These are phyloP conservation scores for Gracilaria vermiculophylla DNA, from an alignment of 23 red algal genomes.

Conservation along the genomic window DNA sequence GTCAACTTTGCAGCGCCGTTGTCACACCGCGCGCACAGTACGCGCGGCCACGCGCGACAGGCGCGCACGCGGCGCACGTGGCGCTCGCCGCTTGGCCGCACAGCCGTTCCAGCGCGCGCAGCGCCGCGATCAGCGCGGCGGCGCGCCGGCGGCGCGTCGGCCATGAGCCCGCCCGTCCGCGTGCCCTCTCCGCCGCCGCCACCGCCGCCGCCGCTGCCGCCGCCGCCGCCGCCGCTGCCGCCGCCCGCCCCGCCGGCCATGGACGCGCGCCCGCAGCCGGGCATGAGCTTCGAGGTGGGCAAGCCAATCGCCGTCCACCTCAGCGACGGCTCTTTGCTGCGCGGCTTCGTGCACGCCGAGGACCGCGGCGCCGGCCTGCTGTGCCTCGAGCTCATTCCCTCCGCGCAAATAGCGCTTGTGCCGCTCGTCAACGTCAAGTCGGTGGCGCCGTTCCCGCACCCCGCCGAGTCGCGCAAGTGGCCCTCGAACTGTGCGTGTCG, in stretches of 20 bases:
- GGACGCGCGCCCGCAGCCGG: constrained; percentile 10
- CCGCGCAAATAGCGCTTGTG: constrained; percentile 48
- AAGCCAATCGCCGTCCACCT: constrained; percentile 47
- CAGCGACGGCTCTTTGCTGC: constrained; percentile 25
- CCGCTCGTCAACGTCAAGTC: constrained; percentile 44
- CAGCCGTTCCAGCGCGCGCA: no score
- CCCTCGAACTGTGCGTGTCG: constrained; percentile 41
- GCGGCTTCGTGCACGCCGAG: constrained; percentile 55
- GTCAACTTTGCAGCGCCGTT: no score
- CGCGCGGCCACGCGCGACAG: no score
- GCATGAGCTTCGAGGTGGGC: constrained; percentile 21
- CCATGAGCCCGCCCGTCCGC: no score
- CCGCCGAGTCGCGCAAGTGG: constrained; percentile 21
- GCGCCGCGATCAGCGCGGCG: no score
- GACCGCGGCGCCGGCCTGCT: constrained; percentile 33
- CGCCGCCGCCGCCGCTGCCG: neutral
- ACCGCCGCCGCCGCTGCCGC: no score
- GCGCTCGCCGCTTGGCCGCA: no score
- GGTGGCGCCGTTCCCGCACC: neutral
- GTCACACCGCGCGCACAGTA: no score
- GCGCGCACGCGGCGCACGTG: no score
- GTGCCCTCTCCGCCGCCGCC: no score
- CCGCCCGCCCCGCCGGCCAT: neutral
- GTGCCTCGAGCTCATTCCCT: constrained; percentile 64
- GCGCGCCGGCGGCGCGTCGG: no score